A percentile compares a stretch with the other conserved stretches of the same genome.
phyloP scores from a whole-genome alignment of 805 yeast genomes.

The Kodamaea sagamina region DNA sequence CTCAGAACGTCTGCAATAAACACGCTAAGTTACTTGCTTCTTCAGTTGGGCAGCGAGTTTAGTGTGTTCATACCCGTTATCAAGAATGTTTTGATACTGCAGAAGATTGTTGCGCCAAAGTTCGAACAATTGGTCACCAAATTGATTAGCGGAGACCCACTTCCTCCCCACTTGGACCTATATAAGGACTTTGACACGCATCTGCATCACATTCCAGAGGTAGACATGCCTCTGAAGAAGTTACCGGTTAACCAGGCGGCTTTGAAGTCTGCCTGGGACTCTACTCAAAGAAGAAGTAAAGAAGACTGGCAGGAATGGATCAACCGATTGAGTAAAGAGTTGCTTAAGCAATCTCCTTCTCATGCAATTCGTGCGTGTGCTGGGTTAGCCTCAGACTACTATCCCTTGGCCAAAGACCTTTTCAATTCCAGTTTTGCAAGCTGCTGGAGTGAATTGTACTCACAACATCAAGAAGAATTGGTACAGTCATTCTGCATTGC shows the following conservation, averaged over 20 bases:
- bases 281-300: conserved; percentile 80
- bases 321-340: conserved; percentile 77
- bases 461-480: conserved; percentile 86
- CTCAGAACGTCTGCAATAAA: conserved; percentile 68
- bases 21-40: conserved; percentile 71
- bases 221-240: conserved; percentile 70
- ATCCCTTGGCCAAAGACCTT: conserved; percentile 84
- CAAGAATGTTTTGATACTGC: conserved; percentile 61
- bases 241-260: conserved; percentile 67
- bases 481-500: conserved; percentile 86
- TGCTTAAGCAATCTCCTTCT: conserved; percentile 89
- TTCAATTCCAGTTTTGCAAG: conserved; percentile 94
- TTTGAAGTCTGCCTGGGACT: conserved; percentile 87
- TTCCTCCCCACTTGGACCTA: conserved; percentile 73
- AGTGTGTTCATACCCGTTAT: conserved; percentile 84
- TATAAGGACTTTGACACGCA: conserved; percentile 58
- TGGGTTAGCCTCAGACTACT: conserved; percentile 79
- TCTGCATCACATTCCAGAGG: conserved; percentile 47
- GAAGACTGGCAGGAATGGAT: conserved; percentile 99
- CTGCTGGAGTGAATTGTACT: conserved; percentile 91
- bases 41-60: conserved; percentile 84
- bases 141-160: conserved; percentile 78
- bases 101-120: conserved; percentile 65
- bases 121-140: conserved; percentile 83
- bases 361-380: conserved; percentile 94